These are phyloP conservation scores for Crithidia brevicula DNA, from an alignment of 208 protist genomes.

Conservation along the genomic window DNA sequence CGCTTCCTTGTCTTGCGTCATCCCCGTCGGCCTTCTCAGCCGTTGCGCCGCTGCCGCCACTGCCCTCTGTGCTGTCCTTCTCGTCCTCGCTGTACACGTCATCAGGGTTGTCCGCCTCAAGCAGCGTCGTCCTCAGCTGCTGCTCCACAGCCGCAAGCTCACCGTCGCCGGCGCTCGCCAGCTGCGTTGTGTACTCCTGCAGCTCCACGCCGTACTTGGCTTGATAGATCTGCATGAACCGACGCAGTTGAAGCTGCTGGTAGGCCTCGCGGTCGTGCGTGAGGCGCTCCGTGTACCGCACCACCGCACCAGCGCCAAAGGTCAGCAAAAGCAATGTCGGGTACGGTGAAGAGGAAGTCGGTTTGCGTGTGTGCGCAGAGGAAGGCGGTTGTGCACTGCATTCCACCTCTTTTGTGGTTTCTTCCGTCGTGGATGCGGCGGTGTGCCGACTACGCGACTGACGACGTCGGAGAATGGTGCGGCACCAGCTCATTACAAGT, in stretches of 20 bases:
- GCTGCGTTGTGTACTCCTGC: conserved; percentile 3
- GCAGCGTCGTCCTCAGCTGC: conserved; percentile 4
- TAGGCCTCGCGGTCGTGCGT: conserved; percentile 56
- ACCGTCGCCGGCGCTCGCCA: too few relatives aligned
- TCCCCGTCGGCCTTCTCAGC: neutral
- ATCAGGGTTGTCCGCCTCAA: conserved; percentile 5
- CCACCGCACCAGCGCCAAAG: conserved; percentile 39
- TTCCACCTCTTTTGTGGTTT: neutral
- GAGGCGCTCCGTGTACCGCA: conserved; percentile 60
- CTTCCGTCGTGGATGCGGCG: neutral
- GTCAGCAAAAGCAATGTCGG: conserved; percentile 54
- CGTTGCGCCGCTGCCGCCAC: neutral
- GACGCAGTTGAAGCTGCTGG: conserved; percentile 60
- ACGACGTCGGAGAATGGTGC: conserved; percentile 24
- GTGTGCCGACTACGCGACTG: neutral
- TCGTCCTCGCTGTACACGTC: conserved; percentile 24
- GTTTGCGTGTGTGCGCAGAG: too few relatives aligned
- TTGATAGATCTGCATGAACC: conserved; percentile 66
- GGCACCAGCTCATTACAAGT: conserved; percentile 60
- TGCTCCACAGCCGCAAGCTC: neutral
- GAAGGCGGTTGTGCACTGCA: too few relatives aligned
- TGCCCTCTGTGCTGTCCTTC: neutral
- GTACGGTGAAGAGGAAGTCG: neutral
- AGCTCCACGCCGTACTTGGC: conserved; percentile 45
- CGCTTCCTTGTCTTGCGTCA: neutral